These are phyloP conservation scores for Aureobasidium sp. DNA, from an alignment of 2,329 filamentous ascomycete genomes.

Conservation along the genomic window DNA sequence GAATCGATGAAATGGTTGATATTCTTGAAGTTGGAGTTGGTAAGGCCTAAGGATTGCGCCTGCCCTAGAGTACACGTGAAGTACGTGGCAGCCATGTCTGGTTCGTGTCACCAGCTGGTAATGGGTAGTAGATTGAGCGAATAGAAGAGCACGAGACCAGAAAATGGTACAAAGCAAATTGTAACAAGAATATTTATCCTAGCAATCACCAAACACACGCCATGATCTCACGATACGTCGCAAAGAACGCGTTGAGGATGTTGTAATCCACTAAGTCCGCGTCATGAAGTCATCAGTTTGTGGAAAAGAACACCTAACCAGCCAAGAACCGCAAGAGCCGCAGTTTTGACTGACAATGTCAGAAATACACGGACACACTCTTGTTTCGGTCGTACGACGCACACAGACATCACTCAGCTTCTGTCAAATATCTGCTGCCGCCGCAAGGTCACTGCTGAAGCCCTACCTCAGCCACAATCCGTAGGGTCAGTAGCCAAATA, in stretches of 20 bases:
- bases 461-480: neutral
- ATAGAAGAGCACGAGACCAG: neutral
- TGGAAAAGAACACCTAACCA: neutral
- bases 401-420: slow-evolving; percentile 4
- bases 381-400: neutral
- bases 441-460: neutral
- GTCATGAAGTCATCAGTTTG: slow-evolving; percentile 5
- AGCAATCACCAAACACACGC: slow-evolving; percentile 8
- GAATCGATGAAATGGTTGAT: slow-evolving; percentile 46
- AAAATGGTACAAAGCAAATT: neutral
- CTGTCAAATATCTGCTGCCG: neutral
- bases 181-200: neutral
- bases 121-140: neutral
- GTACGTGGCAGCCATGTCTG: slow-evolving; percentile 38
- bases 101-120: neutral
- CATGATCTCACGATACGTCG: slow-evolving; percentile 7
- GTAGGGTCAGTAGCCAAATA: neutral
- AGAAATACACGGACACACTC: slow-evolving; percentile 2
- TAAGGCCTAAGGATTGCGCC: slow-evolving; percentile 35
- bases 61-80: slow-evolving; percentile 57
- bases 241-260: slow-evolving; percentile 8
- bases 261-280: neutral
- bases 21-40: slow-evolving; percentile 35
- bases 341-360: neutral
- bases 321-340: slow-evolving; percentile 1